These are phyloP conservation scores for Cryptococcus neoformans DNA, from an alignment of 1,284 basidiomycete genomes.

Conservation along the genomic window DNA sequence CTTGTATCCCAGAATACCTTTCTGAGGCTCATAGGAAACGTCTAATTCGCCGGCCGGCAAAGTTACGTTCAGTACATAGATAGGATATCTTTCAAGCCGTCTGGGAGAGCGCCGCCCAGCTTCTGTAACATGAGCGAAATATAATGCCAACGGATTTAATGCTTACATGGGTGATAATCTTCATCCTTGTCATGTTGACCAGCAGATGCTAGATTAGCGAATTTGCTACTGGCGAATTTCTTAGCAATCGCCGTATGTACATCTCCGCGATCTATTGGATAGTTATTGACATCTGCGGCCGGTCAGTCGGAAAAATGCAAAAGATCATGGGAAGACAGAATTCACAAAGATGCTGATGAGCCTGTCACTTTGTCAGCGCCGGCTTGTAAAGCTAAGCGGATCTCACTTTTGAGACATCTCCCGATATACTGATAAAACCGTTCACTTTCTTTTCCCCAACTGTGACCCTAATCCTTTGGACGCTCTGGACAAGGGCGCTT, in stretches of 20 bases:
- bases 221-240: slow-evolving; percentile 53
- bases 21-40: slow-evolving; percentile 71
- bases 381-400: not conserved
- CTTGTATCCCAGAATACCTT: slow-evolving; percentile 63
- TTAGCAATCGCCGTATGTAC: slow-evolving; percentile 67
- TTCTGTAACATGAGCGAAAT: slow-evolving; percentile 2
- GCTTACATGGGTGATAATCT: slow-evolving; percentile 2
- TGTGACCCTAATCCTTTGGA: slow-evolving; percentile 61
- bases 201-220: slow-evolving; percentile 17
- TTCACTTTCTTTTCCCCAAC: slow-evolving; percentile 59
- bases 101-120: slow-evolving; percentile 65
- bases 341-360: slow-evolving; percentile 79
- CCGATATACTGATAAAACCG: slow-evolving; percentile 77
- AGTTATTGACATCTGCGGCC: slow-evolving; percentile 73
- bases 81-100: slow-evolving; percentile 63
- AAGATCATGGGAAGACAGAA: not conserved
- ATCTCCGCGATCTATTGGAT: slow-evolving; percentile 64
- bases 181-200: slow-evolving; percentile 9
- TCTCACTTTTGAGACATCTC: slow-evolving; percentile 65
- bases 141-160: not conserved
- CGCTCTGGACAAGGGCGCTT: slow-evolving; percentile 45
- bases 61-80: slow-evolving; percentile 73
- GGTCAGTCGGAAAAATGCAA: not conserved
- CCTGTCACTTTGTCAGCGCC: slow-evolving; percentile 50
- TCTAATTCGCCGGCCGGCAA: slow-evolving; percentile 66